Conservation (phyloP, 2,329 filamentous ascomycete genomes). For the Colletotrichum sp. region DNA sequence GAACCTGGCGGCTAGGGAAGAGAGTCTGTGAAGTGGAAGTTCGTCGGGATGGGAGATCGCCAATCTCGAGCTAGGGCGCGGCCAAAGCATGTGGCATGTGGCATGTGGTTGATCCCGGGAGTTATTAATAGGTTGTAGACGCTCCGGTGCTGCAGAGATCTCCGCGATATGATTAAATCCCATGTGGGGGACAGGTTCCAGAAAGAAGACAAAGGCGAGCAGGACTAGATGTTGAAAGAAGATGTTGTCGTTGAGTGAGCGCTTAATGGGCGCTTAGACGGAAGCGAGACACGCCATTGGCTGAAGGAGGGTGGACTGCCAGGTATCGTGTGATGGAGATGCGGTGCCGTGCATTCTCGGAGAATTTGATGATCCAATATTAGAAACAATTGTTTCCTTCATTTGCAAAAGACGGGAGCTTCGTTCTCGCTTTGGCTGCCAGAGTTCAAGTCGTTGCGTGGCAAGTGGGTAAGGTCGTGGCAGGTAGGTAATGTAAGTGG, state of each 20-base stretch:
- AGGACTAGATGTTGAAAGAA: not conserved
- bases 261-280: constrained; percentile 23
- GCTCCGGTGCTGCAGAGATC: not conserved
- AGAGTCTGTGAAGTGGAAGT: not conserved
- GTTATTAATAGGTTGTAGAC: constrained; percentile 20
- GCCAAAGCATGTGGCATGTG: not conserved
- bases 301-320: not conserved
- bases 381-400: not conserved
- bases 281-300: constrained; percentile 10
- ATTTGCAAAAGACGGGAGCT: not conserved
- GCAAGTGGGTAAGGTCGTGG: not conserved
- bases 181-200: constrained; percentile 5
- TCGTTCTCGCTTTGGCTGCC: not conserved
- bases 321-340: constrained; percentile 13
- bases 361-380: not conserved
- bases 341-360: constrained; percentile 11
- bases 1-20: not conserved
- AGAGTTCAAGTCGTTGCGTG: not conserved
- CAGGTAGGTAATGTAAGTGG: not conserved
- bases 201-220: not conserved
- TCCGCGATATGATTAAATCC: not conserved
- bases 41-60: not conserved
- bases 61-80: not conserved
- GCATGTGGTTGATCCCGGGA: constrained; percentile 1
- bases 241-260: not conserved